Base-by-base conservation (phyloP, 2,329 filamentous ascomycete genomes). In the Orbilia javanica region DNA sequence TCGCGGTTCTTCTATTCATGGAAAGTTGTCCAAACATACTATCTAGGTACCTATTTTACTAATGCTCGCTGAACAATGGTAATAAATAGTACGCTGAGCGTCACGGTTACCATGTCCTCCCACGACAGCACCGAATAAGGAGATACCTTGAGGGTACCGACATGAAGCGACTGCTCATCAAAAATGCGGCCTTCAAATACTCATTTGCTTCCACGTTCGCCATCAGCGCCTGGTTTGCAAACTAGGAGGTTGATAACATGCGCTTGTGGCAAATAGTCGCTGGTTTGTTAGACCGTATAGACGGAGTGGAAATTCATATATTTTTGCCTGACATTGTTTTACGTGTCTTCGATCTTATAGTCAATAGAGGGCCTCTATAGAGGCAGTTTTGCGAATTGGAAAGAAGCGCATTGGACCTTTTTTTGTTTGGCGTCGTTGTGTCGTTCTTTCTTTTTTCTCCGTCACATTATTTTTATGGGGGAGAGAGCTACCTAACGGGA, bases 201-300 rank as follows among this genome's bases (percentile, higher is more conserved):
- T 68, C 75, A 2, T 79, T 79, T 42, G 53, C 52, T 3, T 44
- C 75, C 10, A 55, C 75, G 0, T 73, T 73, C 27, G 62, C 60
- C 55, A 69, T 79, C 25, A 68, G 75, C 46, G 75, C 75, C 18
- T 72, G 68, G 68, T 79, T 72, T 39, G 52, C 75, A 53, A 79
- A 73, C 63, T 79, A 72, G 68, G 3, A 34, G n/a, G 11, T 31
- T 62, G 52, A 39, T 20, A 20, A 36, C 52, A n/a, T 46, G 15
- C 48, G 25, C 27, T 39, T 39, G 50, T 39, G 31, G 29, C 5
- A 27, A 18, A 44, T 46, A 2, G 3, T 57, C n/a, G 29, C n/a
- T 15, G 46, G 22, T 8, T 13, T 52, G 5, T 6, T 13, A 8
- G 4, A 25, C 27, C 46, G 25, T n/a, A 3, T 18, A 15, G 25